Conservation (phyloP, 2,329 filamentous ascomycete species). For the Phaeoacremonium minimum region DNA sequence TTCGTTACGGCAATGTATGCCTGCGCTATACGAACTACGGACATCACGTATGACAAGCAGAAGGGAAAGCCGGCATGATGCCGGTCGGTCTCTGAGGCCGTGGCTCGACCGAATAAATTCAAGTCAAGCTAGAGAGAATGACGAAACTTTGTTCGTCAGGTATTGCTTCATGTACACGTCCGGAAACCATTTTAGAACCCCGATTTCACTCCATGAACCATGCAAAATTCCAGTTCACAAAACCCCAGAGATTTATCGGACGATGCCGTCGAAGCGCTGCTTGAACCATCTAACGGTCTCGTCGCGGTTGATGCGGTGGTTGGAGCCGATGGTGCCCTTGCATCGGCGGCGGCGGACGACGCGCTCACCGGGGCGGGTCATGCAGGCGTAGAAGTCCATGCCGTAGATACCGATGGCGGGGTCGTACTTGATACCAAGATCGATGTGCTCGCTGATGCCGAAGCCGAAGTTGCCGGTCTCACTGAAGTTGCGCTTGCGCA, state of each 20-base stretch:
- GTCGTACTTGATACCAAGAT: conserved; percentile 99
- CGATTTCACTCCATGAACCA: conserved; percentile 14
- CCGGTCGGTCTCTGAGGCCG: conserved; percentile 74
- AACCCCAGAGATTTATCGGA: conserved; percentile 67
- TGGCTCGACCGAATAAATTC: conserved; percentile 52
- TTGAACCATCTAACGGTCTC: conserved; percentile 98
- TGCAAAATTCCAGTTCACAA: conserved; percentile 13
- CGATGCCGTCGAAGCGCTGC: conserved; percentile 92
- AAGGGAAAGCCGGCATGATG: conserved; percentile 60
- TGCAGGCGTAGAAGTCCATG: conserved; percentile 99
- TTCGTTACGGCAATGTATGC: too few species aligned
- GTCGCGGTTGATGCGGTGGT: conserved; percentile 87
- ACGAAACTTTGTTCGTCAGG: conserved; percentile 38
- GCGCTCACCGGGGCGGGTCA: conserved; percentile 98
- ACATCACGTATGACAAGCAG: too few species aligned
- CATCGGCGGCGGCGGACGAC: conserved; percentile 90
- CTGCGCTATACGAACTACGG: too few species aligned
- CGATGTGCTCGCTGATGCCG: conserved; percentile 99
- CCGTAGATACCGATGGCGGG: conserved; percentile 97
- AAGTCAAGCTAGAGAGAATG: conserved; percentile 50
- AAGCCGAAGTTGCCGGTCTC: conserved; percentile 99
- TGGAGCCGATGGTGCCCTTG: conserved; percentile 80
- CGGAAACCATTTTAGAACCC: conserved; percentile 18
- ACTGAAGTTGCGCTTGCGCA: conserved; percentile 99
- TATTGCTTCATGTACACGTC: conserved; percentile 35